Conservation (phyloP, 345 rosid genomes). For the Pelargonium nanum region DNA sequence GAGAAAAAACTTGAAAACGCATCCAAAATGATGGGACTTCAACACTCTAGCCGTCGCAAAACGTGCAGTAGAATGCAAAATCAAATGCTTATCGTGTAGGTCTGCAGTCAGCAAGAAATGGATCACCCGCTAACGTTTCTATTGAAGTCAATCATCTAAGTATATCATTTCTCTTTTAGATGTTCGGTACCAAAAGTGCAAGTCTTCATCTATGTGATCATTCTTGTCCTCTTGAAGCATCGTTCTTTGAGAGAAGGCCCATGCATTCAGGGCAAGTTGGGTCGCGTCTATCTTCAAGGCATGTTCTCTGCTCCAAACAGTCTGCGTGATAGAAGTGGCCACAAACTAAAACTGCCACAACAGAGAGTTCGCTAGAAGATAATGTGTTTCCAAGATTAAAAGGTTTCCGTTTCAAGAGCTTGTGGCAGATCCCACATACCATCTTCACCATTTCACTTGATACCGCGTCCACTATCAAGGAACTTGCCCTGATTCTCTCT, state of each 20-base stretch:
- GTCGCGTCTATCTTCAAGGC: constrained; percentile 29
- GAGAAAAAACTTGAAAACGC: too few relatives aligned
- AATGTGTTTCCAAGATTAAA: constrained; percentile 25
- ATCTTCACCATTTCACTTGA: constrained; percentile 28
- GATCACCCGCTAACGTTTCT: constrained; percentile 15
- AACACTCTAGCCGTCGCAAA: too few relatives aligned
- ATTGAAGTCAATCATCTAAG: background rate
- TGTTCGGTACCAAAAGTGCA: constrained; percentile 10
- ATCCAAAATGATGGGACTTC: too few relatives aligned
- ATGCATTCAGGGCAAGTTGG: constrained; percentile 45
- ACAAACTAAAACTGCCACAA: constrained; percentile 53
- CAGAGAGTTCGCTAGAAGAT: constrained; percentile 28
- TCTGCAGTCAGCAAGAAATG: too few relatives aligned
- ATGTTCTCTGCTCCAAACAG: constrained; percentile 46
- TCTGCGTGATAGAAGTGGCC: constrained; percentile 60
- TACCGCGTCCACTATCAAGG: constrained; percentile 19
- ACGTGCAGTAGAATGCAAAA: too few relatives aligned
- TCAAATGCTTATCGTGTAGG: too few relatives aligned
- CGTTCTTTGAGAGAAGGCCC: constrained; percentile 15
- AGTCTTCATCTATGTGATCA: constrained; percentile 13
- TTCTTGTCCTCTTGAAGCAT: constrained; percentile 15
- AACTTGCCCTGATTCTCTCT: constrained; percentile 36
- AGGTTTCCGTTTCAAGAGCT: constrained; percentile 37
- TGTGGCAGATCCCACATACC: constrained; percentile 48
- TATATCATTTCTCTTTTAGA: constrained; percentile 10